Conservation (phyloP, 1,284 basidiomycete genomes). For the Mycena sp. region DNA sequence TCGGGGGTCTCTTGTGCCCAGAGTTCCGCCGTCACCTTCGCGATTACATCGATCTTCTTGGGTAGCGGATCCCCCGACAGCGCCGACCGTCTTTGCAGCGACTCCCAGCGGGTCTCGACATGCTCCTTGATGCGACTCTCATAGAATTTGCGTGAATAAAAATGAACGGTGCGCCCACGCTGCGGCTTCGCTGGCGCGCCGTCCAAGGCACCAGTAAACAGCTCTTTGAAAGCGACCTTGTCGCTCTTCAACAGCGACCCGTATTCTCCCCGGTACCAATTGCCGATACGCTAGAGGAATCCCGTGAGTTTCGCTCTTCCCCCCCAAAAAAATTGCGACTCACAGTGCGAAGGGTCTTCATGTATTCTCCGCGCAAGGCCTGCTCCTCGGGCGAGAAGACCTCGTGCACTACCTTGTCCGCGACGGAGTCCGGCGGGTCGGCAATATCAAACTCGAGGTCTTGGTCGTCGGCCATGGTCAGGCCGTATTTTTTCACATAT, state of each 20-base stretch:
- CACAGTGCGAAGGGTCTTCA: background rate
- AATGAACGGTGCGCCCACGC: background rate
- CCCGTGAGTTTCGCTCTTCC: background rate
- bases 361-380: background rate
- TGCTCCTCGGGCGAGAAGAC: background rate
- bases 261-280: background rate
- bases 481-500: background rate
- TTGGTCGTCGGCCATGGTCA: background rate
- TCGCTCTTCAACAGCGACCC: slow-evolving; percentile 4
- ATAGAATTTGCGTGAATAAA: slow-evolving; percentile 3
- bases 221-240: slow-evolving; percentile 2
- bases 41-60: background rate
- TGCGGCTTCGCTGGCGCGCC: background rate
- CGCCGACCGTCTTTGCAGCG: too few species aligned
- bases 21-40: background rate
- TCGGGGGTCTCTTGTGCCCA: background rate
- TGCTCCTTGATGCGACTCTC: background rate
- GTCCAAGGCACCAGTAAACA: slow-evolving; percentile 2
- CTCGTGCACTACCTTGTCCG: background rate
- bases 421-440: background rate
- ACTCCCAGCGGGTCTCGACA: too few species aligned
- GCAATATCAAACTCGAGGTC: background rate
- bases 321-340: background rate
- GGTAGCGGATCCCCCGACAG: background rate
- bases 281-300: background rate